A percentile compares a stretch with the other conserved stretches of the same genome.
Evolutionary conservation across 805 yeast genomes (phyloP).

Genomic region (Candida peoriensis): DNA sequence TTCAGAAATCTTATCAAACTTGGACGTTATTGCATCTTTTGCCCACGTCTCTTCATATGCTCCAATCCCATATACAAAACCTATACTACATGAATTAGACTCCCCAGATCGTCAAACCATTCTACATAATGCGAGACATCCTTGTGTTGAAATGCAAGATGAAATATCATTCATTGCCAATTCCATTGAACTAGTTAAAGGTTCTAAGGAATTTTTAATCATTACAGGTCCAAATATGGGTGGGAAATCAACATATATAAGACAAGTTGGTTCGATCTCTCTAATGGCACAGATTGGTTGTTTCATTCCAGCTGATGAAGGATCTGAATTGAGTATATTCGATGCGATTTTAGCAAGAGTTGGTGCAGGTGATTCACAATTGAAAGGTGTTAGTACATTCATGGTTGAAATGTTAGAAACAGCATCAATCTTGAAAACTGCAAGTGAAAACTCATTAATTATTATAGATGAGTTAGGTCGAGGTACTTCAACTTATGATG

Average conservation of each 20-base stretch:
- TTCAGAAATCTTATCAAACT: constrained; percentile 56
- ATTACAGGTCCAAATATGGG: constrained; percentile 99
- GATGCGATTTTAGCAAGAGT: constrained; percentile 94
- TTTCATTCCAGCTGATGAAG: constrained; percentile 69
- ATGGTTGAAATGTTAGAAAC: constrained; percentile 97
- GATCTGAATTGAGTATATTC: constrained; percentile 74
- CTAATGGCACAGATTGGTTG: constrained; percentile 81
- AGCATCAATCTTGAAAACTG: constrained; percentile 76
- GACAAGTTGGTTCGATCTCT: constrained; percentile 85
- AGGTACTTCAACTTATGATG: constrained; percentile 71
- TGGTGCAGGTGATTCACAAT: constrained; percentile 98
- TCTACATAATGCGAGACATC: constrained; percentile 83
- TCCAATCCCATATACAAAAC: constrained; percentile 74
- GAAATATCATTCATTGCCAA: constrained; percentile 88
- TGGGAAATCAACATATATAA: constrained; percentile 89
- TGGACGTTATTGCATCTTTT: constrained; percentile 83
- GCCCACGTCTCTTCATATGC: constrained; percentile 83
- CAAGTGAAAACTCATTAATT: constrained; percentile 73
- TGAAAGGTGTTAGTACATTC: constrained; percentile 94
- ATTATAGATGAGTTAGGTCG: constrained; percentile 95
- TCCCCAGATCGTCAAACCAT: constrained; percentile 40
- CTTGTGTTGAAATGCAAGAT: constrained; percentile 90
- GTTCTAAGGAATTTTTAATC: constrained; percentile 62
- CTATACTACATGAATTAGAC: constrained; percentile 56
- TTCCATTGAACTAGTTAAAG: constrained; percentile 65